Evolutionary conservation across 2,329 filamentous ascomycete genomes (phyloP).

Genomic region (Fusarium anguioides): DNA sequence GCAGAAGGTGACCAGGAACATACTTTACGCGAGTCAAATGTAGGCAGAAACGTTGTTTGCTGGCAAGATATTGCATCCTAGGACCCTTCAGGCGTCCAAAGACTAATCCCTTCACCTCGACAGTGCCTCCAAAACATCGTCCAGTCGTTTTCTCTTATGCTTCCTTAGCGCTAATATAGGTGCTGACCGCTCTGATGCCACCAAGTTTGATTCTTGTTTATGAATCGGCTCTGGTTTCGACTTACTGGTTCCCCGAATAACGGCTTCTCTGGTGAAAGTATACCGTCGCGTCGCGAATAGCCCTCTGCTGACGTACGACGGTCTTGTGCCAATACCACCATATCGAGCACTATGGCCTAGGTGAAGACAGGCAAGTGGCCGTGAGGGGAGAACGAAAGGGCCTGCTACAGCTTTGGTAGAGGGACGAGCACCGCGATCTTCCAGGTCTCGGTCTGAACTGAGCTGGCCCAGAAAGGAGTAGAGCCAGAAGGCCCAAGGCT

Average conservation of each 20-base stretch:
- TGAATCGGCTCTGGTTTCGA: slow-evolving; percentile 11
- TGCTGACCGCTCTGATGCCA: slow-evolving; percentile 29
- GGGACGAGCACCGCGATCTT: slow-evolving; percentile 24
- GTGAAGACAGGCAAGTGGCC: slow-evolving; percentile 52
- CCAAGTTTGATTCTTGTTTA: slow-evolving; percentile 24
- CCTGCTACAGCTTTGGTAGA: slow-evolving; percentile 49
- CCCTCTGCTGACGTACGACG: slow-evolving; percentile 52
- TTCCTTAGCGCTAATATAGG: slow-evolving; percentile 40
- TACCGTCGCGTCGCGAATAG: slow-evolving; percentile 50
- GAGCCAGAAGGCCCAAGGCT: slow-evolving; percentile 57
- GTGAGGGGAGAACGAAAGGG: slow-evolving; percentile 53
- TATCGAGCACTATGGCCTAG: slow-evolving; percentile 52
- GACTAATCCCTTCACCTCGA: slow-evolving; percentile 19
- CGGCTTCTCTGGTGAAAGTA: slow-evolving; percentile 48
- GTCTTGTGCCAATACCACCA: slow-evolving; percentile 49
- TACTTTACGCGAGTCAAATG: not conserved
- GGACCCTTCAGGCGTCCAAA: not conserved
- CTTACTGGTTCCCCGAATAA: slow-evolving; percentile 3
- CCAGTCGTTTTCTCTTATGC: slow-evolving; percentile 50
- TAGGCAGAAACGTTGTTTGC: not conserved
- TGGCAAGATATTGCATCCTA: not conserved
- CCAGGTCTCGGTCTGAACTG: slow-evolving; percentile 50
- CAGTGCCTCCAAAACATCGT: slow-evolving; percentile 50
- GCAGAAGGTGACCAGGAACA: not conserved
- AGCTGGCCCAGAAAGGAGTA: slow-evolving; percentile 55